Base-by-base conservation (phyloP, 2,329 filamentous ascomycete genomes). In the Diaporthe vexans region DNA sequence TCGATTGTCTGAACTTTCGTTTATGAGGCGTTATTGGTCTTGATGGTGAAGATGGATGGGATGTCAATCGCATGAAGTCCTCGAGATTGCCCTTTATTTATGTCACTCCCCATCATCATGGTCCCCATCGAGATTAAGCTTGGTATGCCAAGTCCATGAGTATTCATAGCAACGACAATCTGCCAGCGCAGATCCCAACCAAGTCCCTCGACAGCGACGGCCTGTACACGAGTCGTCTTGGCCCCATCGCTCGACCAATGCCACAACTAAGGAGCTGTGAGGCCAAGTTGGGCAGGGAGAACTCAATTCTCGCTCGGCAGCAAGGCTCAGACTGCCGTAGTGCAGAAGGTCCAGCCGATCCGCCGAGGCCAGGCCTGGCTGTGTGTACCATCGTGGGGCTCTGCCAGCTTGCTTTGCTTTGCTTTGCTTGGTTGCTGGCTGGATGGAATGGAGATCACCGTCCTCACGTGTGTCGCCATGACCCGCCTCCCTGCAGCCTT, bases 141-240 rank as follows among this genome's bases (percentile, higher is more conserved):
- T 68, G 63, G 46, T 68, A 68, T 40, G 63, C 63, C 63, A 67
- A 67, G 63, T 54, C 63, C 21, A 52, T 52, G 46, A 37, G 1
- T 67, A 67, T 67, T 67, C 63, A 67, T 67, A 67, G 37, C 63
- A 67, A 67, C 63, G 48, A 68, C 48, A 68, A 68, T 68, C 46
- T 40, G 48, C 63, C 48, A 68, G 15, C 63, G 48, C 63, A 54
- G 63, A 40, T 68, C 48, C 63, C 63, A 40, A 40, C 63, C 63
- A 37, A 19, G 21, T 24, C 19, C 21, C 29, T 68, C 33, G 48
- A 68, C 21, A 26, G n/a, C 33, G 15, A 54, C 63, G 48, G 17
- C 48, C n/a, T 68, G 48, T 37, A 68, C 63, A 68, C 63, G 63
- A 68, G 46, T 68, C 63, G 63, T 21, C 48, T 40, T 68, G 48